Base-by-base conservation (phyloP, 345 rosid species). In the Citrus trifoliata region DNA sequence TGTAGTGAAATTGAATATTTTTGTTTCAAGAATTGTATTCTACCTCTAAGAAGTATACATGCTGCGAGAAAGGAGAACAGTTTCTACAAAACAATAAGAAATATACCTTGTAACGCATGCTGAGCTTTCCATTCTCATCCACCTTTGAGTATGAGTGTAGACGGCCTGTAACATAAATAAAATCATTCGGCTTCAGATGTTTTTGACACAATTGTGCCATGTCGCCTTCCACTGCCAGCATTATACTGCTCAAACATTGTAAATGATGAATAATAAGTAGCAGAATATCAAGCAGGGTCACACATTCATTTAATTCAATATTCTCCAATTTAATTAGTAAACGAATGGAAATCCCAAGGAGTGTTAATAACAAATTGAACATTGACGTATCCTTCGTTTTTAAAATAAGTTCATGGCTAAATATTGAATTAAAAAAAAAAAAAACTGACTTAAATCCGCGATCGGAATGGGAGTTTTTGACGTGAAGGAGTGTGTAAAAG, bases 161-260 rank as follows among this genome's bases (percentile, higher is more conserved):
- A 4, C 24, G 75, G 38, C 97, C 98, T 0, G 90, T 88, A 70
- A 95, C 94, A 85, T 83, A 88, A 10, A 91, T 80, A 27, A 70
- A 73, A 83, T 92, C 99, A 76, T 90, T 81, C 30, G 37, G 90
- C 80, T 86, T 88, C 82, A 93, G 51, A 86, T 92, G 88, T 56
- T 81, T 75, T 21, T 84, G 27, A 33, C 92, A 93, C 67, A 60
- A 80, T 76, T 76, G 70, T 19, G 91, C 97, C 77, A 89, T 74
- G 55, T 79, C 83, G 1, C 70, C 76, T 91, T 88, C 81, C 88
- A 90, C 86, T 21, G 48, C 60, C 82, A 93, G 82, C 27, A 1
- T 24, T 66, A 94, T 81, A 83, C 99, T 94, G 86, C 32, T 72
- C 77, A 71, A 14, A 76, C 38, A 62, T 38, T 37, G 37, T 10